These are phyloP conservation scores for Penicillium canescens DNA, from an alignment of 495 filamentous ascomycete species.

Conservation along the genomic window DNA sequence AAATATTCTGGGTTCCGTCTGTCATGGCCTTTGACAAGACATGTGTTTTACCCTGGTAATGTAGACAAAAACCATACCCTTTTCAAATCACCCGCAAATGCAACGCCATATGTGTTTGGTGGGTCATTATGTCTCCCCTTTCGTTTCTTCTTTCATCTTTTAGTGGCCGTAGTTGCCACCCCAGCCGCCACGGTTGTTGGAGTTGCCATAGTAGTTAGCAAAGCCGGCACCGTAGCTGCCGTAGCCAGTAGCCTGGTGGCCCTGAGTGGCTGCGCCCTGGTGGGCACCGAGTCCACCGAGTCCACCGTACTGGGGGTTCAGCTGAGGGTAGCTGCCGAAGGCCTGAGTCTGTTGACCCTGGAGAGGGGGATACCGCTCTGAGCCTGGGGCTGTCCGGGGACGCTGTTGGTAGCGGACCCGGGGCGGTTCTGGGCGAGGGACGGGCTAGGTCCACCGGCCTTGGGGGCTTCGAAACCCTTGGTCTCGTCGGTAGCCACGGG, in stretches of 20 bases:
- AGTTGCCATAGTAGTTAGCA: constrained; percentile 68
- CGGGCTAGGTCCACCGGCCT: constrained; percentile 78
- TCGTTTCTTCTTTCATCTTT: constrained; percentile 4
- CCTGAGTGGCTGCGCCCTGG: constrained; percentile 57
- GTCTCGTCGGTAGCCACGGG: constrained; percentile 65
- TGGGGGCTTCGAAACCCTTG: constrained; percentile 76
- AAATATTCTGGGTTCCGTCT: constrained; percentile 24
- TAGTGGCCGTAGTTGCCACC: constrained; percentile 17
- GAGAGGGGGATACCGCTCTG: constrained; percentile 66
- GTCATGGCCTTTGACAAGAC: constrained; percentile 19
- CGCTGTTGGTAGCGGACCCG: constrained; percentile 79
- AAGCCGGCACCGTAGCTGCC: constrained; percentile 58
- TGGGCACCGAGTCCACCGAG: constrained; percentile 71
- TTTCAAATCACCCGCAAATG: constrained; percentile 37
- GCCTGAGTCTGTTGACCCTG: constrained; percentile 68
- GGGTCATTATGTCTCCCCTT: constrained; percentile 11
- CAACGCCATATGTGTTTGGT: constrained; percentile 39
- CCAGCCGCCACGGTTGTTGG: constrained; percentile 18
- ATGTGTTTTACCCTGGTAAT: constrained; percentile 9
- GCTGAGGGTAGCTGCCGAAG: constrained; percentile 76
- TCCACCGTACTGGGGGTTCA: constrained; percentile 71
- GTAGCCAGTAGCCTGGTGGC: constrained; percentile 61
- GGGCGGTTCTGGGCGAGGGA: constrained; percentile 78
- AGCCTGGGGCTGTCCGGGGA: constrained; percentile 58
- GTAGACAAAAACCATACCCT: constrained; percentile 24